Conservation (phyloP, 1,284 basidiomycete species). For the Ceratobasidium sp. region DNA sequence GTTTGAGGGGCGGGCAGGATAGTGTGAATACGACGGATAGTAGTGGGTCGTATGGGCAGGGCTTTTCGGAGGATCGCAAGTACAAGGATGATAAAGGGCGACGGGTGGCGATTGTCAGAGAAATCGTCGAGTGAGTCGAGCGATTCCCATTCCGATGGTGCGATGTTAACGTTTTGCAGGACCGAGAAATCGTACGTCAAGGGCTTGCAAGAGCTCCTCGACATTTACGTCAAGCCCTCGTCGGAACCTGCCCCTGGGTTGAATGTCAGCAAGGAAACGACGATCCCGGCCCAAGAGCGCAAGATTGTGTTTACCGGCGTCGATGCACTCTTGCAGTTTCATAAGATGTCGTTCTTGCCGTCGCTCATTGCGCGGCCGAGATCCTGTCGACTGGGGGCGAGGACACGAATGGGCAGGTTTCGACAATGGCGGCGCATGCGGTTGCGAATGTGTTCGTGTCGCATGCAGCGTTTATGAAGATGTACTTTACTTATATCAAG, state of each 20-base stretch:
- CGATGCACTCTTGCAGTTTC: slow-evolving; percentile 90
- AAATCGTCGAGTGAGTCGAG: slow-evolving; percentile 79
- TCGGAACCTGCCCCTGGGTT: slow-evolving; percentile 64
- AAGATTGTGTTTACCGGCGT: slow-evolving; percentile 93
- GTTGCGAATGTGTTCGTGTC: slow-evolving; percentile 90
- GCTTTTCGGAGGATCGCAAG: slow-evolving; percentile 68
- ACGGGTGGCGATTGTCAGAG: slow-evolving; percentile 77
- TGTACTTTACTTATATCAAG: slow-evolving; percentile 98
- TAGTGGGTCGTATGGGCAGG: slow-evolving; percentile 41
- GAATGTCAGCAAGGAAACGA: slow-evolving; percentile 71
- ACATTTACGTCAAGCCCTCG: slow-evolving; percentile 93
- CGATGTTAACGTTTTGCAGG: slow-evolving; percentile 53
- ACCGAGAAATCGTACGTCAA: slow-evolving; percentile 97
- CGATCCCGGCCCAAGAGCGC: slow-evolving; percentile 86
- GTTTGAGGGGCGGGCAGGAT: slow-evolving; percentile 38
- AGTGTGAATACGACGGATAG: slow-evolving; percentile 41
- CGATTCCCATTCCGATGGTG: neutral
- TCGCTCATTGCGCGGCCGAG: slow-evolving; percentile 78
- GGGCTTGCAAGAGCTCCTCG: slow-evolving; percentile 88
- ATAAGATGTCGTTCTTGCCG: slow-evolving; percentile 89
- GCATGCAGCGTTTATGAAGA: slow-evolving; percentile 95
- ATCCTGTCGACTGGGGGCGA: slow-evolving; percentile 66
- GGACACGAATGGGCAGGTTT: slow-evolving; percentile 76
- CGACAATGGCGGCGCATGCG: slow-evolving; percentile 75
- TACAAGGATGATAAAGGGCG: slow-evolving; percentile 87